Conservation (phyloP, 345 rosid species). For the Euphorbia peplus region DNA sequence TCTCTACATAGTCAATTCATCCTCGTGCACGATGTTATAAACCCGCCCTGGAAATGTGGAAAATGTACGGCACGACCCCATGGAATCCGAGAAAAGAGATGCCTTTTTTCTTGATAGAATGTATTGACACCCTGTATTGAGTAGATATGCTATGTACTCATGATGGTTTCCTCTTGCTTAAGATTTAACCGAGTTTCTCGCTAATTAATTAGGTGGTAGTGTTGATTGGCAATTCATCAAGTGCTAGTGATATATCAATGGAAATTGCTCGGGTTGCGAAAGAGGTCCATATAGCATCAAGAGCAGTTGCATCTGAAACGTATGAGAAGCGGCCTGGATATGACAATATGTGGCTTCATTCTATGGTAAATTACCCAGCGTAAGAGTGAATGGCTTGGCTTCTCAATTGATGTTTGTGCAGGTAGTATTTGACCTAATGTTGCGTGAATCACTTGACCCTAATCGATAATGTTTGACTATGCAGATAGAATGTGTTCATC, state of each 20-base stretch:
- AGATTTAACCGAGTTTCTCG: not conserved
- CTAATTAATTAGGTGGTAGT: constrained; percentile 49
- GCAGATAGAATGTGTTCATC: constrained; percentile 56
- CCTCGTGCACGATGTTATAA: not conserved
- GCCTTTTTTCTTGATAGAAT: not conserved
- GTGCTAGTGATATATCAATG: constrained; percentile 68
- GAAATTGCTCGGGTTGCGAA: constrained; percentile 67
- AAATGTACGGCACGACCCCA: not conserved
- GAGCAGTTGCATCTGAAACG: constrained; percentile 50
- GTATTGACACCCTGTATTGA: not conserved
- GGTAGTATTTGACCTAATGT: not conserved
- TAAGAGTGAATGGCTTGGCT: constrained; percentile 10
- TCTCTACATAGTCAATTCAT: not conserved
- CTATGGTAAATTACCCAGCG: constrained; percentile 55
- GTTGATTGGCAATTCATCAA: constrained; percentile 65
- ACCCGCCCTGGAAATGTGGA: not conserved
- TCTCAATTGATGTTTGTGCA: constrained; percentile 3
- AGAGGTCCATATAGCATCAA: constrained; percentile 72
- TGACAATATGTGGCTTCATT: constrained; percentile 65
- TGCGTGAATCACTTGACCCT: constrained; percentile 13
- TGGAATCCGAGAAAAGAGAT: not conserved
- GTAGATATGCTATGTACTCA: not conserved
- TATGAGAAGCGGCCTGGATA: constrained; percentile 40
- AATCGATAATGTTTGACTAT: constrained; percentile 17
- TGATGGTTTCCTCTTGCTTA: not conserved